Conservation (phyloP, 495 filamentous ascomycete species). For the Neurospora tetraspora region DNA sequence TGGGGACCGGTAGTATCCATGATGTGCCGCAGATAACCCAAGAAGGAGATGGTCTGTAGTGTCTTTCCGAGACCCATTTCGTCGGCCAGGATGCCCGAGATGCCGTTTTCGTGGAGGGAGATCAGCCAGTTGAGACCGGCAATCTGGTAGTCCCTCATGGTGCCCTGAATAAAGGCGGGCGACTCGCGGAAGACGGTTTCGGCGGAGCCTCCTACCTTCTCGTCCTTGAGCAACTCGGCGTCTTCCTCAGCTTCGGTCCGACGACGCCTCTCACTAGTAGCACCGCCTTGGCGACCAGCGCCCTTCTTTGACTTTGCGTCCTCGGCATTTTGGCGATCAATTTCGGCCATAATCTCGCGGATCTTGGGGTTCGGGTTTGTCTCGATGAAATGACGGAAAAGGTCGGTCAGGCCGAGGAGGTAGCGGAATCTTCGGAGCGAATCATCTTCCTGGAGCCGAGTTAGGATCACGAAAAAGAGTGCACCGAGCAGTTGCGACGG, state of each 20-base stretch:
- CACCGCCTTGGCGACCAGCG: constrained; percentile 69
- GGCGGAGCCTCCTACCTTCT: constrained; percentile 73
- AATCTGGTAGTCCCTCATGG: constrained; percentile 94
- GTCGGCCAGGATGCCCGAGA: constrained; percentile 93
- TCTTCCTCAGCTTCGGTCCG: constrained; percentile 97
- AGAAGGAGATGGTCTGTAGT: constrained; percentile 77
- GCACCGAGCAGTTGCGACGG: background rate
- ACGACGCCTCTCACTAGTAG: constrained; percentile 67
- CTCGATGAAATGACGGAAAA: constrained; percentile 99
- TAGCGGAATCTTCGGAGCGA: constrained; percentile 92
- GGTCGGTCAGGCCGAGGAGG: constrained; percentile 86
- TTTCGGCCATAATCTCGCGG: constrained; percentile 83
- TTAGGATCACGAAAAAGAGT: constrained; percentile 2
- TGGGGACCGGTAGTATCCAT: constrained; percentile 87
- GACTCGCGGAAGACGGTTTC: constrained; percentile 90
- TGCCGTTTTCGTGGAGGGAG: constrained; percentile 95
- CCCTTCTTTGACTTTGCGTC: constrained; percentile 60
- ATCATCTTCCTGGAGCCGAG: constrained; percentile 69
- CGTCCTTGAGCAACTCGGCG: constrained; percentile 85
- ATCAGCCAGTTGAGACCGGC: constrained; percentile 97
- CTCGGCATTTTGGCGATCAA: constrained; percentile 83
- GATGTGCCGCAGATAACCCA: constrained; percentile 88
- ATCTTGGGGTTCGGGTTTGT: constrained; percentile 89
- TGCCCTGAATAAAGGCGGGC: constrained; percentile 74
- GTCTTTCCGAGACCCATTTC: constrained; percentile 98